These are phyloP conservation scores for Penicillium fuscoglaucum DNA, from an alignment of 2,329 filamentous ascomycete genomes.

Conservation along the genomic window DNA sequence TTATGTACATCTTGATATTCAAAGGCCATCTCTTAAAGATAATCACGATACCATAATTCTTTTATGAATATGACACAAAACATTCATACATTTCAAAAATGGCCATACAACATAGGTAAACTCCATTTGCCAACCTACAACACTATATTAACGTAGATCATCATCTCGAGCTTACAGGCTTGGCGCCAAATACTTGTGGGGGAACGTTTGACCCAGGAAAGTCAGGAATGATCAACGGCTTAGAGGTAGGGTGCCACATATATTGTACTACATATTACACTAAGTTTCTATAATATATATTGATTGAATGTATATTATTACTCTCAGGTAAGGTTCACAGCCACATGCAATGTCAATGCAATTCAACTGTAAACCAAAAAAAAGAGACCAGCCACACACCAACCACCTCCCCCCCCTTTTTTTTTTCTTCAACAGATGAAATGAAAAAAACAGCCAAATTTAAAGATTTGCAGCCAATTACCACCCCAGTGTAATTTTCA, in stretches of 20 bases:
- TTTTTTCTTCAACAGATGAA: not conserved
- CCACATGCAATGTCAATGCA: not conserved
- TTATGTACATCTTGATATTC: not conserved
- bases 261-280: not conserved
- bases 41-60: conserved; percentile 1
- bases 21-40: not conserved
- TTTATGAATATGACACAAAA: conserved; percentile 3
- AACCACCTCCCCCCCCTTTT: not conserved
- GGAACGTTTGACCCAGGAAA: conserved; percentile 4
- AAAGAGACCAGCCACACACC: not conserved
- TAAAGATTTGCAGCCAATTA: conserved; percentile 1
- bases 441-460: conserved; percentile 3
- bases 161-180: conserved; percentile 20
- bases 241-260: not conserved
- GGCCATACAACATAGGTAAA: not conserved
- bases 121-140: not conserved
- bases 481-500: conserved; percentile 7
- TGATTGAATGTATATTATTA: not conserved
- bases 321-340: not conserved
- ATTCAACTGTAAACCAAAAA: not conserved
- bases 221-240: not conserved
- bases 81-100: not conserved
- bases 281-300: not conserved
- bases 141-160: conserved; percentile 6
- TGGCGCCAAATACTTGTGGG: conserved; percentile 24